phyloP scores from a whole-genome alignment of 1,284 basidiomycete genomes.

The Trametes hirsuta region DNA sequence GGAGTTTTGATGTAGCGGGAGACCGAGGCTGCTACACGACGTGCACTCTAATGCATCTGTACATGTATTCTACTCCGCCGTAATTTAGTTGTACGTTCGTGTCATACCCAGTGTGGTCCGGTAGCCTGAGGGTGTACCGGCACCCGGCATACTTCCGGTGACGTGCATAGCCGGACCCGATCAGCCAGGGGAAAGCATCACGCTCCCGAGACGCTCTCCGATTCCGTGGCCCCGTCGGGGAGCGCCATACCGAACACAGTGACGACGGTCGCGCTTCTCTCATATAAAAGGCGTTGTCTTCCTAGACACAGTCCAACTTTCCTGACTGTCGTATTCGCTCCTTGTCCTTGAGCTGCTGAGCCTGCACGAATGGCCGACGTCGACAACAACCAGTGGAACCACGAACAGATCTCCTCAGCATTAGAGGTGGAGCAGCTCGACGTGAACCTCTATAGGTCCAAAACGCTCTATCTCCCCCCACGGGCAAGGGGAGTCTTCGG shows the following conservation, averaged over 20 bases:
- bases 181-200: background rate
- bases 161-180: slow-evolving; percentile 4
- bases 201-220: background rate
- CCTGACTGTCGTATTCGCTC: background rate
- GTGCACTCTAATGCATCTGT: background rate
- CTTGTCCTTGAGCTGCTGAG: background rate
- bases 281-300: background rate
- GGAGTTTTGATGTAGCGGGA: slow-evolving; percentile 52
- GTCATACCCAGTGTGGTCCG: too few relatives aligned
- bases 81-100: too few relatives aligned
- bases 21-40: background rate
- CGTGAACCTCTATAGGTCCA: slow-evolving; percentile 74
- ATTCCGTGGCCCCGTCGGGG: background rate
- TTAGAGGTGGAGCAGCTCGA: slow-evolving; percentile 84
- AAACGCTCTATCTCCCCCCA: slow-evolving; percentile 69
- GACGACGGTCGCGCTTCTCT: background rate
- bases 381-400: slow-evolving; percentile 12
- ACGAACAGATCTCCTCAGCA: slow-evolving; percentile 65
- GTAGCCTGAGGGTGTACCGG: too few relatives aligned
- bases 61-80: background rate
- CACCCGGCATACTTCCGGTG: background rate
- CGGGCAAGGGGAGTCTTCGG: slow-evolving; percentile 84
- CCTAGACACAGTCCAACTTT: background rate
- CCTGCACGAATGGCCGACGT: background rate
- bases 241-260: background rate